Evolutionary conservation across 225 moss, liverwort and hornwort species (phyloP).

Genomic region (Pseudisothecium myosuroides): DNA sequence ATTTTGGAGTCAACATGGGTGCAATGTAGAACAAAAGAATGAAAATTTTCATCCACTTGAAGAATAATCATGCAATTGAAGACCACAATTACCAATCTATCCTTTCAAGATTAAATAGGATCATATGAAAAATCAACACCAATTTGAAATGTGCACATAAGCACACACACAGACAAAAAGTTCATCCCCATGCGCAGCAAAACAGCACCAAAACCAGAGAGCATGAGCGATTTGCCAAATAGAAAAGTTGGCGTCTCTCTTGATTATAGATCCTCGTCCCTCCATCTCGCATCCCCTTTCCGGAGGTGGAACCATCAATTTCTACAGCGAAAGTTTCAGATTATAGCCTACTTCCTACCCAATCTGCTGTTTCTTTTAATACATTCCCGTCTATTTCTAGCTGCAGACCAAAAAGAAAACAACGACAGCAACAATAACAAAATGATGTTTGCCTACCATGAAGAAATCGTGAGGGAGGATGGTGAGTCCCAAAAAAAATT

Average conservation of each 20-base stretch:
- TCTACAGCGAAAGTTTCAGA: conserved; percentile 11
- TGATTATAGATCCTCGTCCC: conserved; percentile 2
- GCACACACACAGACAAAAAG: background rate
- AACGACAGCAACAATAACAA: background rate
- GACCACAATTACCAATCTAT: background rate
- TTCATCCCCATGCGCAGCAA: background rate
- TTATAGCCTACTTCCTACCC: background rate
- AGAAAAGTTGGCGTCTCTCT: background rate
- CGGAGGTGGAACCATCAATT: conserved; percentile 14
- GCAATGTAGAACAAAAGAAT: background rate
- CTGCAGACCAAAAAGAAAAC: background rate
- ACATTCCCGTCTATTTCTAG: background rate
- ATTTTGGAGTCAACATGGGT: background rate
- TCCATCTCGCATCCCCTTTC: conserved; percentile 1
- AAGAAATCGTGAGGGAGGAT: background rate
- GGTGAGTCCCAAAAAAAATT: background rate
- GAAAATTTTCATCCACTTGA: background rate
- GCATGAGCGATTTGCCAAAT: background rate
- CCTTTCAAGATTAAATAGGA: no score
- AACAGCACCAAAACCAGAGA: background rate
- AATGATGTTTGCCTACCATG: background rate
- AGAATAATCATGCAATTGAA: background rate
- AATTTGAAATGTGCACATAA: background rate
- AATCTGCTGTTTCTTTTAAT: background rate
- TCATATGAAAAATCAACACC: no score